Evolutionary conservation across 108 stramenopile species (phyloP), one percentile per base, ranked within the genome.

Genomic region (Nitzschia sp.): DNA sequence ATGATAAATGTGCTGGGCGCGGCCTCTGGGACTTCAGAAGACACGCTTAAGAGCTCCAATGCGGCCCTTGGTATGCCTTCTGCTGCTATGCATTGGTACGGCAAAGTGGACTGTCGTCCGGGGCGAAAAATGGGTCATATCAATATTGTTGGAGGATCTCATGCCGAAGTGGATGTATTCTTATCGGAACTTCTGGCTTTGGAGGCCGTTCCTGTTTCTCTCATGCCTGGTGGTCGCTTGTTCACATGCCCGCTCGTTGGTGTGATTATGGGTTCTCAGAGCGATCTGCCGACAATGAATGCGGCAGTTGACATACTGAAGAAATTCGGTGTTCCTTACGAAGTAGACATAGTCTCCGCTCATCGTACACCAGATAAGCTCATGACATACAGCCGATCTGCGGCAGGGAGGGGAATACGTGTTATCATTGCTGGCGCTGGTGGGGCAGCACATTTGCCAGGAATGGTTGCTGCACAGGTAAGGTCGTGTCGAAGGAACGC

Each of bases 51-150:
- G 71, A 82, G 86, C 11, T 83, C 89, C n/a, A 89, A 95, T 71
- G 86, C 85, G 18, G 94, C 94, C 49, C 71, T 92, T 84, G 36
- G 70, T 13, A 92, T 93, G 84, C 73, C 86, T 21, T 76, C 89
- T 27, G 93, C 97, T 17, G 86, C 83, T 28, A 86, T 99, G 2
- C 98, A 99, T 75, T 98, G 98, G 98, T 99, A 99, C 72, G 97
- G 97, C 17, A 99, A 99, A 70, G 76, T 48, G 1, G 89, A 82
- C 67, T 88, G 79, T 54, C 85, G 97, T 46, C 75, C 83, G 26
- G 98, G 98, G 45, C 78, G 98, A 34, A 99, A 99, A 78, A 96
- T 99, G 96, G 98, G 94, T 23, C 98, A 99, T 76, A 88, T 99
- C 24, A 99, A 98, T 48, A 74, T 99, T 21, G 93, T 92, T 46